These are phyloP conservation scores for Alternaria metachromatica DNA, from an alignment of 2,329 filamentous ascomycete genomes.

Conservation along the genomic window DNA sequence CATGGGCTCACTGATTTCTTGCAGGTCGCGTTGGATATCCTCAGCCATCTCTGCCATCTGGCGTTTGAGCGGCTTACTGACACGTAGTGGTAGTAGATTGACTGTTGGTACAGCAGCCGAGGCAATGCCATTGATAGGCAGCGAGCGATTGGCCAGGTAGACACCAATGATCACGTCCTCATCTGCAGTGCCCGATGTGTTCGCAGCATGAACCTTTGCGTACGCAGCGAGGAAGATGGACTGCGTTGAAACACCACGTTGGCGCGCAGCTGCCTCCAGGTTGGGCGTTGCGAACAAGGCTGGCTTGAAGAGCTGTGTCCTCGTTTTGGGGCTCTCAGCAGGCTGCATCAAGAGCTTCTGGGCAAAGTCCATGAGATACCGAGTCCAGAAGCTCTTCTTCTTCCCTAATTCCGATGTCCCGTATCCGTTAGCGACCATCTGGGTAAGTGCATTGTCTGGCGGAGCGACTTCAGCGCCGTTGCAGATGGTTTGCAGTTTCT, in stretches of 20 bases:
- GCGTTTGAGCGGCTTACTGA: slow-evolving; percentile 49
- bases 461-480: slow-evolving; percentile 23
- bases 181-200: slow-evolving; percentile 25
- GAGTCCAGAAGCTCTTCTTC: slow-evolving; percentile 58
- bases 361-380: slow-evolving; percentile 49
- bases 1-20: slow-evolving; percentile 62
- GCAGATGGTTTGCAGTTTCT: slow-evolving; percentile 58
- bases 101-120: slow-evolving; percentile 72
- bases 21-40: slow-evolving; percentile 72
- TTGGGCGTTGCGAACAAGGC: slow-evolving; percentile 51
- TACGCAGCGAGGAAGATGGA: slow-evolving; percentile 77
- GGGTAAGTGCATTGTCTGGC: slow-evolving; percentile 45
- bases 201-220: slow-evolving; percentile 58
- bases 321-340: slow-evolving; percentile 34
- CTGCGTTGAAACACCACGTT: slow-evolving; percentile 69
- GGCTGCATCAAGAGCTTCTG: slow-evolving; percentile 22
- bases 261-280: slow-evolving; percentile 55
- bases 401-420: slow-evolving; percentile 8
- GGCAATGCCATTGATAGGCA: slow-evolving; percentile 58
- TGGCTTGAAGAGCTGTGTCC: slow-evolving; percentile 58
- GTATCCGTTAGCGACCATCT: slow-evolving; percentile 47
- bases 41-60: slow-evolving; percentile 60
- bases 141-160: slow-evolving; percentile 80
- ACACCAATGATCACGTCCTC: slow-evolving; percentile 71
- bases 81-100: slow-evolving; percentile 75